These are phyloP conservation scores for Dionaea muscipula DNA, from an alignment of 179 eudicot species.

Conservation along the genomic window DNA sequence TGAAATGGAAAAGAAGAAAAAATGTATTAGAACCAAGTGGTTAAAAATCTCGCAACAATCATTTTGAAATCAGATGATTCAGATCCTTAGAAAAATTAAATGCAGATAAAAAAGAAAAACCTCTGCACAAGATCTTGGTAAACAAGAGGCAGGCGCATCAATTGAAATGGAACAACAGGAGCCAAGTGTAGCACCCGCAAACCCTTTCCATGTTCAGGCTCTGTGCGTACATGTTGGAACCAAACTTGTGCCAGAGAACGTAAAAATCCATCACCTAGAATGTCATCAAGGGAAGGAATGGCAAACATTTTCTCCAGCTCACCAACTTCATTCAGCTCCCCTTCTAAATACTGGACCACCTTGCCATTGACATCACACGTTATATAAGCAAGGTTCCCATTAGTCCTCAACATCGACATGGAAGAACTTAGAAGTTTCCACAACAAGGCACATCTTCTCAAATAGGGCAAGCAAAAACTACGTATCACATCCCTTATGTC, in stretches of 20 bases:
- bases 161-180: constrained; percentile 65
- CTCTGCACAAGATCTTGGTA: constrained; percentile 93
- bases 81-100: neutral
- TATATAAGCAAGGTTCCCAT: constrained; percentile 28
- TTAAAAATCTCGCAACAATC: neutral
- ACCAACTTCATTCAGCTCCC: constrained; percentile 39
- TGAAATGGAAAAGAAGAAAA: neutral
- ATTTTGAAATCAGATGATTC: too few relatives aligned
- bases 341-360: constrained; percentile 20
- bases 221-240: constrained; percentile 46
- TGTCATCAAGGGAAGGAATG: constrained; percentile 56
- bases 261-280: constrained; percentile 40
- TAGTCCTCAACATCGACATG: constrained; percentile 29
- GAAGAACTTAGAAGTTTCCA: constrained; percentile 60
- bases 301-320: constrained; percentile 53
- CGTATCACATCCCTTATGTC: constrained; percentile 40
- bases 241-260: constrained; percentile 41
- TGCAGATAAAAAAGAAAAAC: constrained; percentile 21
- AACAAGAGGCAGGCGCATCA: constrained; percentile 67
- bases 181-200: constrained; percentile 25
- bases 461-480: constrained; percentile 55
- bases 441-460: constrained; percentile 79
- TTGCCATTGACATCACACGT: constrained; percentile 25
- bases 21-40: neutral
- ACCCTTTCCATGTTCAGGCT: constrained; percentile 23